phyloP scores from a whole-genome alignment of 495 filamentous ascomycete genomes.

The Neurospora sp. region DNA sequence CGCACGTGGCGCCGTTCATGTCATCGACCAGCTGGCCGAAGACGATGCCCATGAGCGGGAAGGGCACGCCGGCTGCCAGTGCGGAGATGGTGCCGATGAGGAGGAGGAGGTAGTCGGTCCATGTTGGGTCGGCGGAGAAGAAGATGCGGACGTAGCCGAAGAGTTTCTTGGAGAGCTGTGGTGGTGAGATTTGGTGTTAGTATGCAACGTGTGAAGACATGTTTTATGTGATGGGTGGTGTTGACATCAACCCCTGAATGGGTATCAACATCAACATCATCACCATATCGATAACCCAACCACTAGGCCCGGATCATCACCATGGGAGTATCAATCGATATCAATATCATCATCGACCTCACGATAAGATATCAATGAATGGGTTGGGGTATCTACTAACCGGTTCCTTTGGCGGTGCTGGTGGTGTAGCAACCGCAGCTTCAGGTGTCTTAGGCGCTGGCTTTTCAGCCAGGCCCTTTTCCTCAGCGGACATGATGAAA shows the following conservation, averaged over 20 bases:
- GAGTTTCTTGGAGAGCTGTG: background rate
- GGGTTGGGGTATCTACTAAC: background rate
- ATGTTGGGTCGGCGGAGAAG: constrained; percentile 25
- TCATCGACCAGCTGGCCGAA: constrained; percentile 59
- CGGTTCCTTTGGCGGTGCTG: background rate
- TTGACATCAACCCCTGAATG: background rate
- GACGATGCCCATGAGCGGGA: constrained; percentile 55
- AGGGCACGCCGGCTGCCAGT: constrained; percentile 55
- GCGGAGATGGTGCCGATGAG: constrained; percentile 40
- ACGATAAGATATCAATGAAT: background rate
- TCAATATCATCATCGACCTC: background rate
- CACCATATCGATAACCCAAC: background rate
- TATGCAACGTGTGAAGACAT: background rate
- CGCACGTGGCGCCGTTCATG: constrained; percentile 49
- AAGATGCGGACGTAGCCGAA: constrained; percentile 11
- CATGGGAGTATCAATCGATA: background rate
- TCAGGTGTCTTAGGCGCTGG: background rate
- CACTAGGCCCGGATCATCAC: background rate
- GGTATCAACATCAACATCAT: background rate
- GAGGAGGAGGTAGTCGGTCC: constrained; percentile 38
- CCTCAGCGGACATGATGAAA: background rate
- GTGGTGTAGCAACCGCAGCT: background rate
- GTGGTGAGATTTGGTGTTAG: background rate
- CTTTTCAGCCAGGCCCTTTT: background rate
- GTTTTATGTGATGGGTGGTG: background rate